Base-by-base conservation (phyloP, 768 basidiomycete species). In the Agrocybe pediades region DNA sequence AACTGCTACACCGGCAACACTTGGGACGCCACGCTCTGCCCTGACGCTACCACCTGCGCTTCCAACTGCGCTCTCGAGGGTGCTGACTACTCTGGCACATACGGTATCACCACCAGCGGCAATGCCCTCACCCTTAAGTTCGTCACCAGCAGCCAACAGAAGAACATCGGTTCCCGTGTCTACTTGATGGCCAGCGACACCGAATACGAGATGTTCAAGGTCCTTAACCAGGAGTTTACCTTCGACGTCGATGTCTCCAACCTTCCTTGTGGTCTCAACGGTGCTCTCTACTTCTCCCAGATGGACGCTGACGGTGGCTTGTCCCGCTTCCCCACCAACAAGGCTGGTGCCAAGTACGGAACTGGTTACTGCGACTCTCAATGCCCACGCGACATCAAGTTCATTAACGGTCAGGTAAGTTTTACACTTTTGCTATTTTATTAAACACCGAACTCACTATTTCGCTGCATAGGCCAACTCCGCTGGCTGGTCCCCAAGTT, bases 221-320 rank as follows among this genome's bases (percentile, higher is more conserved):
- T 82, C 55, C 65, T 74, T 53, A 83, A 83, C 75, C 73, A 80
- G 63, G 83, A 84, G 67, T 82, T 84, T 71, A 75, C 79, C 52
- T 83, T 84, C 71, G 80, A 82, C 67, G 81, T 84, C 62, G 81
- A 83, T 64, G 73, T 84, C 56, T 80, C 81, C 57, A 72, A 81
- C 62, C 75, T 84, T 46, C 76, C 75, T 24, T 83, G 82, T 62
- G 83, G 82, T 57, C 74, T 83, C 63, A 84, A 84, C 69, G 81
- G 80, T 63, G 82, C 82, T 29, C 71, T 83, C 63, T 82, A 82
- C 71, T 79, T 84, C 71, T 67, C 72, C 53, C 74, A 81, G 68
- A 84, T 84, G 82, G 76, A 74, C 58, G 69, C 75, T 17, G 80
- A 83, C 59, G 82, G 82, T 72, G 82, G 81, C 39, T 41, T 74